Percentiles rank a stretch among this genome's conserved stretches.
Conservation (phyloP, 371 early-diverging fungal genomes). For the Lichtheimia hyalospora region DNA sequence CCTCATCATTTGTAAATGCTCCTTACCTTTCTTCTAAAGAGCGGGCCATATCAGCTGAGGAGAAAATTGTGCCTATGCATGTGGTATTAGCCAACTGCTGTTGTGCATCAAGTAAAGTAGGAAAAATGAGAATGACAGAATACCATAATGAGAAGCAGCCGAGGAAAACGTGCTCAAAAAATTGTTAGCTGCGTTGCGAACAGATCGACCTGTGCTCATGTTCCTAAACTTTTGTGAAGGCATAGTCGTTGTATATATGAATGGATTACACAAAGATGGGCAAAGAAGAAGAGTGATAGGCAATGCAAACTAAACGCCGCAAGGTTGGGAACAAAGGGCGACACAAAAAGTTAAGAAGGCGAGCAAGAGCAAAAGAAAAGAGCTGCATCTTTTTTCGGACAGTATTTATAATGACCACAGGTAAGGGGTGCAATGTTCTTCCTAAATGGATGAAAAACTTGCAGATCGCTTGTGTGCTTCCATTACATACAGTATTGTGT, state of each 20-base stretch:
- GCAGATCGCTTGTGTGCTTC: neutral
- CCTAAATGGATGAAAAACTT: neutral
- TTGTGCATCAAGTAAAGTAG: neutral
- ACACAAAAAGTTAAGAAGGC: neutral
- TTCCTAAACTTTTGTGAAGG: constrained; percentile 41
- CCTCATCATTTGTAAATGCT: neutral
- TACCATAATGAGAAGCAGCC: constrained; percentile 12
- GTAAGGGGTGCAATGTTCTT: neutral
- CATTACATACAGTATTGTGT: too few species aligned
- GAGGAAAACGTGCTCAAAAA: constrained; percentile 13
- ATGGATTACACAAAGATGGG: neutral
- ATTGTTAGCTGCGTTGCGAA: constrained; percentile 23
- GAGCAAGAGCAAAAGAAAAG: constrained; percentile 1
- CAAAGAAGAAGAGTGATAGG: neutral
- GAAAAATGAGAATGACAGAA: neutral
- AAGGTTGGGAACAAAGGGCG: neutral
- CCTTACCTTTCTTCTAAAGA: constrained; percentile 7
- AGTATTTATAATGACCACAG: constrained; percentile 1
- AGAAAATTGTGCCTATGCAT: constrained; percentile 5
- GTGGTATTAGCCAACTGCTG: neutral
- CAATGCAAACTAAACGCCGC: neutral
- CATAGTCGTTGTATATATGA: constrained; percentile 14
- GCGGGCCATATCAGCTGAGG: constrained; percentile 8
- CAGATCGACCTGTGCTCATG: constrained; percentile 29
- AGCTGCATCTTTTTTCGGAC: neutral